These are phyloP conservation scores for Arachnopeziza araneosa DNA, from an alignment of 2,329 filamentous ascomycete genomes.

Conservation along the genomic window DNA sequence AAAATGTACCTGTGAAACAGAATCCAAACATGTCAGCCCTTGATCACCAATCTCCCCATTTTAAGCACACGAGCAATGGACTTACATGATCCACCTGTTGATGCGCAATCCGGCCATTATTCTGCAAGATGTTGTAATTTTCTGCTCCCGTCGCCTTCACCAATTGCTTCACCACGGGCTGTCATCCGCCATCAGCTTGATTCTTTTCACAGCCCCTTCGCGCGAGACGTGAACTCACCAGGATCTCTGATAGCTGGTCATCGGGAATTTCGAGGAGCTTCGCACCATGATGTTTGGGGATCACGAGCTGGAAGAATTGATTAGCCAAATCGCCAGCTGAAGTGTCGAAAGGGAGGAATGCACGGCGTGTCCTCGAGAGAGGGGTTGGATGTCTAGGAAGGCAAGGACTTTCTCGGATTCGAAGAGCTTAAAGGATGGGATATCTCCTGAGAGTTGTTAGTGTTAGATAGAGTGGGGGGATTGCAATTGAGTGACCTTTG, in stretches of 20 bases:
- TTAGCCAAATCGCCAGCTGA: neutral
- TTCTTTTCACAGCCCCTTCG: neutral
- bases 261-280: constrained; percentile 93
- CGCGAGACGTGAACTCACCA: constrained; percentile 46
- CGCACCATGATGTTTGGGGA: constrained; percentile 89
- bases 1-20: constrained; percentile 68
- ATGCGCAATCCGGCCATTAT: constrained; percentile 88
- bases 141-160: constrained; percentile 67
- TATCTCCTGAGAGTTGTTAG: constrained; percentile 61
- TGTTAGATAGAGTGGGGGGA: constrained; percentile 11
- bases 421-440: constrained; percentile 93
- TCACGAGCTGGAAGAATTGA: constrained; percentile 60
- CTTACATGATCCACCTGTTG: constrained; percentile 87
- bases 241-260: constrained; percentile 73
- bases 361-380: constrained; percentile 86
- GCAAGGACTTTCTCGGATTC: constrained; percentile 91
- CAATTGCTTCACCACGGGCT: constrained; percentile 83
- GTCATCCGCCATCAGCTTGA: neutral
- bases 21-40: neutral
- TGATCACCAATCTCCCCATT: neutral
- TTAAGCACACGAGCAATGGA: constrained; percentile 11
- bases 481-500: constrained; percentile 55
- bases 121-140: constrained; percentile 93
- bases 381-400: constrained; percentile 91
- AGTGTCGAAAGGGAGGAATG: constrained; percentile 27